Conservation (phyloP, 139 green algal genomes). For the Gonium pectorale region DNA sequence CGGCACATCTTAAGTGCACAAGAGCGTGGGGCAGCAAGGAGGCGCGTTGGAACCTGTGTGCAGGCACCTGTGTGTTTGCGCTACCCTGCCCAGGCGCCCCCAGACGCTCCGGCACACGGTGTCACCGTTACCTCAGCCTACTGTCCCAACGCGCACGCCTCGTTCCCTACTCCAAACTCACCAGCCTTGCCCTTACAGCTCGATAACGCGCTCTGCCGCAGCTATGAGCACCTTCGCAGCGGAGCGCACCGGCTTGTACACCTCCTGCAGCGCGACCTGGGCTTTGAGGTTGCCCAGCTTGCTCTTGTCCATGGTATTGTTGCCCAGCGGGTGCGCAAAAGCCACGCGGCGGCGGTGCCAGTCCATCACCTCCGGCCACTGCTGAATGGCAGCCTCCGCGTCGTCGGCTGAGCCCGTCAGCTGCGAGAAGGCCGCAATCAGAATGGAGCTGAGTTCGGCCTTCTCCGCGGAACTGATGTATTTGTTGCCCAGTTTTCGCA, state of each 20-base stretch:
- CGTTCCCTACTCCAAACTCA: no score
- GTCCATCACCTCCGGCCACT: slow-evolving; percentile 9
- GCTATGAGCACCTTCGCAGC: slow-evolving; percentile 1
- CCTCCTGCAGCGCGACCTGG: background rate
- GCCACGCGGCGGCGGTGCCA: slow-evolving; percentile 3
- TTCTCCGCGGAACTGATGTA: background rate
- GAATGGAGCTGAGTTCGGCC: background rate
- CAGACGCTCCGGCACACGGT: no score
- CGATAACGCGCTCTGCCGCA: slow-evolving; percentile 7
- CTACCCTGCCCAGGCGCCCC: no score
- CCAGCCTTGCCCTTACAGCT: no score
- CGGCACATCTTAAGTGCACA: no score
- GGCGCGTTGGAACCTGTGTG: no score
- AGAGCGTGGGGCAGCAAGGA: no score
- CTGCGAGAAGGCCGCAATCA: background rate
- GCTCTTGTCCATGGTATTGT: background rate
- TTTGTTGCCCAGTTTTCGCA: background rate
- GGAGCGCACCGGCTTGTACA: background rate
- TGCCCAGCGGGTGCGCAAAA: slow-evolving; percentile 17
- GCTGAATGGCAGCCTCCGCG: background rate
- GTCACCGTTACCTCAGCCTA: no score
- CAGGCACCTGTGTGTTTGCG: no score
- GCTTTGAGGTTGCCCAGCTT: background rate
- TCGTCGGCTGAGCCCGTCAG: background rate
- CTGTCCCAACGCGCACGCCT: no score